Evolutionary conservation across 192 early-diverging fungal species (phyloP), one percentile per base, ranked within the genome.

Genomic region (Paraglomus occultum): DNA sequence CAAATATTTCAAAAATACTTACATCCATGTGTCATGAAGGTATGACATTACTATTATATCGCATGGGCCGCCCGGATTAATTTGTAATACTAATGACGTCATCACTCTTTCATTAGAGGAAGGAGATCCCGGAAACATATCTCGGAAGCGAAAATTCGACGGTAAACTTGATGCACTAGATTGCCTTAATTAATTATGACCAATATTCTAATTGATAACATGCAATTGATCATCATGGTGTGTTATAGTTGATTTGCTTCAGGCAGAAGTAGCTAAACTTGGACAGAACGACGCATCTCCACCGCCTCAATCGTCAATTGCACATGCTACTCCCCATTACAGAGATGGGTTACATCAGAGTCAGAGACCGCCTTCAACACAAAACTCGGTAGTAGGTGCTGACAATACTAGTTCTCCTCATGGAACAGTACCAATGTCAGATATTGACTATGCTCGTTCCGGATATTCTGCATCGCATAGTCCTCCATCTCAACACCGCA

Each of bases 141-240:
- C 57, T 14, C 53, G 54, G 38, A 57, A 68, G 17, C 51, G 67
- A 59, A 70, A 70, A 70, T 70, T 70, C 59, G 67, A 70, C 6
- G 55, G 67, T 68, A 53, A 44, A 47, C 22, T 64, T n/a, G 46
- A 31, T 31, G 31, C 31, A 31, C 31, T 31, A 31, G 31, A 31
- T 31, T 1, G 1, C 31, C 3, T 31, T 1, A 31, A 31, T 31
- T 31, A 3, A 2, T 31, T 31, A 31, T 31, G 31, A 31, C 1
- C 3, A 31, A 31, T 31, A 31, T 31, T 31, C 31, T 31, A 31
- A 51, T 4, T 51, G 4, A 51, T n/a, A 51, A n/a, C 50, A 51
- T 51, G 9, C 48, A 50, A 50, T 50, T 50, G 15, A 50, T 55
- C 23, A 11, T 55, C 23, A 31, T 31, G 20, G 1, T 57, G 10